Base-by-base conservation (phyloP, 2,329 filamentous ascomycete genomes). In the Cordyceps cateniannulata region DNA sequence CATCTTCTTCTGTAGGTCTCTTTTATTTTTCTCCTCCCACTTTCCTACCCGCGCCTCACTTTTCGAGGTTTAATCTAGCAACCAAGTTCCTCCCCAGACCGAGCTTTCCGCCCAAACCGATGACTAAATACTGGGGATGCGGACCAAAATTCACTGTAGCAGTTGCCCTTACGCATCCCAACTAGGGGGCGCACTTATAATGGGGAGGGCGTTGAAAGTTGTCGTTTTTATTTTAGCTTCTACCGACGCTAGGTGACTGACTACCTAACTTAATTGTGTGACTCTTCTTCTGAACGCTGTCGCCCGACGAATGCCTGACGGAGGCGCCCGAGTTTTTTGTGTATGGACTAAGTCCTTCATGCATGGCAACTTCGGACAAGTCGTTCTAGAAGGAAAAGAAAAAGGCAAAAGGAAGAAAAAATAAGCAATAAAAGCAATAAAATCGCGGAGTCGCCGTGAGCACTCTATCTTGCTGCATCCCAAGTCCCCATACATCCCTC, bases 91-190 rank as follows among this genome's bases (percentile, higher is more conserved):
- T 42, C 35, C n/a, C 51, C n/a, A 42, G 16, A 9, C 51, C 8
- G 18, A n/a, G n/a, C n/a, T n/a, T n/a, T n/a, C n/a, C n/a, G 42
- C 32, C 4, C 10, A 3, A 32, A 32, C 29, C 29, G 29, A 35
- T 12, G 6, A 35, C 10, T 35, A n/a, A n/a, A n/a, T 12, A 35
- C 29, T 10, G 10, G 32, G 32, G 32, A 9, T 35, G 32, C 32
- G 32, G 32, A 35, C 32, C 32, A 35, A 42, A 2, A 18, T 6
- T 47, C n/a, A 14, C 16, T 32, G 47, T 35, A 42, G 24, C 56
- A 24, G 45, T 59, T 44, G 56, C 56, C 56, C 51, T 59, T 51
- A n/a, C n/a, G n/a, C n/a, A n/a, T n/a, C n/a, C n/a, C 5, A n/a
- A 50, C 20, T 47, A 35, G 42, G 22, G 42, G 55, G 55, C 48